Evolutionary conservation across 495 filamentous ascomycete species (phyloP).

Genomic region (Penicillium odoratum): DNA sequence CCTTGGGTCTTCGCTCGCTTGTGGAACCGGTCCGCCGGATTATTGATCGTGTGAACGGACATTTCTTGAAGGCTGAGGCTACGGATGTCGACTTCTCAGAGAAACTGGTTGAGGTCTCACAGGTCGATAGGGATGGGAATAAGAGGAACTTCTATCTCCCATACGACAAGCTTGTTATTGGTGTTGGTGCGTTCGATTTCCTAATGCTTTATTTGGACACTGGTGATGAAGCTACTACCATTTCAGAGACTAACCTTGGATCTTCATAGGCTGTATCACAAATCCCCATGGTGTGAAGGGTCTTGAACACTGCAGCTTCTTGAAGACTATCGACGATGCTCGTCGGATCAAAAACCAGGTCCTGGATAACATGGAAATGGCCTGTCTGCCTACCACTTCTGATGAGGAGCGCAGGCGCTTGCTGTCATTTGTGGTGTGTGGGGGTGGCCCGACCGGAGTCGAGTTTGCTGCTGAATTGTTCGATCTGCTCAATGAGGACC

Average conservation of each 20-base stretch:
- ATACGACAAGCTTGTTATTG: slow-evolving; percentile 97
- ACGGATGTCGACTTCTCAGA: slow-evolving; percentile 87
- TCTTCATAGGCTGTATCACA: slow-evolving; percentile 68
- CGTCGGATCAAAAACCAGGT: slow-evolving; percentile 84
- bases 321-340: slow-evolving; percentile 93
- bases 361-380: slow-evolving; percentile 87
- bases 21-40: slow-evolving; percentile 92
- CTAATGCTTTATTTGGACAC: background rate
- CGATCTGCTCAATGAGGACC: slow-evolving; percentile 94
- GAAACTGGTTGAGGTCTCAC: slow-evolving; percentile 84
- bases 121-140: slow-evolving; percentile 67
- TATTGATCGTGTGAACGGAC: slow-evolving; percentile 71
- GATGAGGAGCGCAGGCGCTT: slow-evolving; percentile 87
- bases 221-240: background rate
- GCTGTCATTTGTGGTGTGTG: slow-evolving; percentile 91
- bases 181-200: slow-evolving; percentile 61
- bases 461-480: slow-evolving; percentile 97
- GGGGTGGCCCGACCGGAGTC: slow-evolving; percentile 94
- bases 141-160: slow-evolving; percentile 86
- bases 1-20: slow-evolving; percentile 82
- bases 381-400: slow-evolving; percentile 88
- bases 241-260: slow-evolving; percentile 8
- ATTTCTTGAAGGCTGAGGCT: slow-evolving; percentile 84
- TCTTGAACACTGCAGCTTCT: slow-evolving; percentile 88
- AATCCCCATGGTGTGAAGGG: slow-evolving; percentile 97